These are phyloP conservation scores for Ailanthus altissimus DNA, from an alignment of 345 rosid species.

Conservation along the genomic window DNA sequence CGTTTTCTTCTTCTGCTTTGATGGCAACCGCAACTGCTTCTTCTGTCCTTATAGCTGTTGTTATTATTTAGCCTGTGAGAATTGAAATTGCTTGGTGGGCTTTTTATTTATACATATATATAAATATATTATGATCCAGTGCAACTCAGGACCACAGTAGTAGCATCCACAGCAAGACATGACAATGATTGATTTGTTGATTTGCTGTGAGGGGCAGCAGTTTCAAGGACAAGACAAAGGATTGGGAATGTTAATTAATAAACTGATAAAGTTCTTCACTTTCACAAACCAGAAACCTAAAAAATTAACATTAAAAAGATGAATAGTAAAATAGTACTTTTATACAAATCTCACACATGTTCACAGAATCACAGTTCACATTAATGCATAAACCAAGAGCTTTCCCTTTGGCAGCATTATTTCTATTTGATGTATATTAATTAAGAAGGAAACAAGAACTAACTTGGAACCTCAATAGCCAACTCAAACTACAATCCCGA, in stretches of 20 bases:
- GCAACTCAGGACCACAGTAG: neutral
- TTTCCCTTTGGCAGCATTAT: neutral
- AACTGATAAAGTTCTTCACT: neutral
- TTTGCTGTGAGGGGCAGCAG: neutral
- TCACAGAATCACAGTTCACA: neutral
- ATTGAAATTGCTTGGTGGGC: neutral
- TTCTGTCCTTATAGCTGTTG: neutral
- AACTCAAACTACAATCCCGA: neutral
- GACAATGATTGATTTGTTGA: neutral
- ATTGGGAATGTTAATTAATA: neutral
- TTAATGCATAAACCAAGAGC: neutral
- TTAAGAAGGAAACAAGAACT: neutral
- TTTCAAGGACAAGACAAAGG: neutral
- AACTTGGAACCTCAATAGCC: neutral
- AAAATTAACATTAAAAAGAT: neutral
- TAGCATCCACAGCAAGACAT: neutral
- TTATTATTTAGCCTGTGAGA: neutral
- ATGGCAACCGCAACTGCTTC: neutral
- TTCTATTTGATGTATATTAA: too few species aligned
- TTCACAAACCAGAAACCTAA: neutral
- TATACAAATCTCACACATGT: neutral
- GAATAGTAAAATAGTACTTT: neutral
- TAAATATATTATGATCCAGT: neutral
- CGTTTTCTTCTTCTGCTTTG: too few species aligned
- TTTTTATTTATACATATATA: too few species aligned